These are phyloP conservation scores for Trametes polyzona DNA, from an alignment of 1,284 basidiomycete species.

Conservation along the genomic window DNA sequence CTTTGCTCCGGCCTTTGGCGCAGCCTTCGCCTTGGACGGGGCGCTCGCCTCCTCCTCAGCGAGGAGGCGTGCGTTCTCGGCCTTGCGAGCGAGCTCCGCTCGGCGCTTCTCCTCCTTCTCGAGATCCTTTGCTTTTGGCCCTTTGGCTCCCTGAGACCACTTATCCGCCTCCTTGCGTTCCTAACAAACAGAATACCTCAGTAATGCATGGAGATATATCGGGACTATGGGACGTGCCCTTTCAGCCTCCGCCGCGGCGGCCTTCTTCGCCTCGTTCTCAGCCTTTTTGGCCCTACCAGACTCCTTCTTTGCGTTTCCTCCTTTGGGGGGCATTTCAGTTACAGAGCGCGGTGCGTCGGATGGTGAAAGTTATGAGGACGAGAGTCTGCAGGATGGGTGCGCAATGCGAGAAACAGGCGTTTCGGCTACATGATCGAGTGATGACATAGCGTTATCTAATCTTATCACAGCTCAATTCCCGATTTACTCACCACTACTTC, in stretches of 20 bases:
- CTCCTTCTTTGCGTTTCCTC: slow-evolving; percentile 90
- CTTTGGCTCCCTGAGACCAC: slow-evolving; percentile 76
- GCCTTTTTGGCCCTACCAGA: slow-evolving; percentile 88
- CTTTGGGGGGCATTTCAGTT: slow-evolving; percentile 78
- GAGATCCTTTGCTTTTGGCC: slow-evolving; percentile 61
- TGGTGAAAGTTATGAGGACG: background rate
- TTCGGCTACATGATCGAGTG: background rate
- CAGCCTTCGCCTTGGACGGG: slow-evolving; percentile 66
- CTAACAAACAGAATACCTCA: slow-evolving; percentile 40
- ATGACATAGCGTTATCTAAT: slow-evolving; percentile 12
- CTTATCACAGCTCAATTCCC: background rate
- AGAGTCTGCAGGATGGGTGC: background rate
- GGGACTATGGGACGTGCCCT: slow-evolving; percentile 47
- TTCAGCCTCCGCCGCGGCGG: slow-evolving; percentile 58
- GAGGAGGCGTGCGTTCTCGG: slow-evolving; percentile 73
- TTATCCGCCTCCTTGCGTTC: slow-evolving; percentile 77
- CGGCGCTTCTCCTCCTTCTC: slow-evolving; percentile 79
- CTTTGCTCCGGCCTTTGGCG: slow-evolving; percentile 69
- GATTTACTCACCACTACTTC: background rate
- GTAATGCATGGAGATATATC: background rate
- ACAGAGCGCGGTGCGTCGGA: background rate
- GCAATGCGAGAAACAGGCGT: background rate
- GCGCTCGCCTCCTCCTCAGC: slow-evolving; percentile 84
- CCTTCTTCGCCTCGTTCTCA: slow-evolving; percentile 86
- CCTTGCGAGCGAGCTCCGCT: slow-evolving; percentile 75